These are phyloP conservation scores for Cyclostephanos invisitatus DNA, from an alignment of 108 stramenopile genomes.

Conservation along the genomic window DNA sequence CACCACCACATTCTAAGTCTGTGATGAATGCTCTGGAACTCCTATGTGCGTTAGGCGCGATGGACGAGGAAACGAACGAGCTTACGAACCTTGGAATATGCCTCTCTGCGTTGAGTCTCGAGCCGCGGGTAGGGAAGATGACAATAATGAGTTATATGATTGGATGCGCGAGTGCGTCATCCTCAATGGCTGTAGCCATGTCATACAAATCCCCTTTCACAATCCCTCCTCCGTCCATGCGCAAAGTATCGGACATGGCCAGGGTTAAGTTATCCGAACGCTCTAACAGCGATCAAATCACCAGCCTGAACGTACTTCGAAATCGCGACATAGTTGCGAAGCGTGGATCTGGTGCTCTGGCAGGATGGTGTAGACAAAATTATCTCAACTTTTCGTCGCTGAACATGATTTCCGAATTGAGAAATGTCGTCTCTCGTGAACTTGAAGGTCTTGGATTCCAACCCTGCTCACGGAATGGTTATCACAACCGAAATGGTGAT, in stretches of 20 bases:
- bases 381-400: constrained; percentile 58
- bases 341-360: constrained; percentile 30
- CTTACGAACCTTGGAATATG: constrained; percentile 73
- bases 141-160: constrained; percentile 70
- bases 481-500: constrained; percentile 68
- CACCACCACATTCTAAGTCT: constrained; percentile 64
- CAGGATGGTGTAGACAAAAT: constrained; percentile 63
- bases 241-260: constrained; percentile 55
- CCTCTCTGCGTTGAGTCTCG: constrained; percentile 61
- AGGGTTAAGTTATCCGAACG: constrained; percentile 56
- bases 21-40: constrained; percentile 60
- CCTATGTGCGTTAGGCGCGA: constrained; percentile 71
- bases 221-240: constrained; percentile 58
- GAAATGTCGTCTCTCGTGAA: constrained; percentile 61
- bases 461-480: constrained; percentile 33
- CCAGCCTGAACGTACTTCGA: constrained; percentile 57
- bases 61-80: constrained; percentile 73
- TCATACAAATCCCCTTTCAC: constrained; percentile 66
- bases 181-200: constrained; percentile 64
- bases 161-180: constrained; percentile 58
- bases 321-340: constrained; percentile 54
- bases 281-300: constrained; percentile 76
- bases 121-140: constrained; percentile 78
- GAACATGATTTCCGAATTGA: constrained; percentile 67
- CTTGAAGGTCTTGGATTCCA: constrained; percentile 59